Percentiles rank a stretch among this genome's conserved stretches.
Conservation (phyloP, 495 filamentous ascomycete species). For the Penicillium waksmanii region DNA sequence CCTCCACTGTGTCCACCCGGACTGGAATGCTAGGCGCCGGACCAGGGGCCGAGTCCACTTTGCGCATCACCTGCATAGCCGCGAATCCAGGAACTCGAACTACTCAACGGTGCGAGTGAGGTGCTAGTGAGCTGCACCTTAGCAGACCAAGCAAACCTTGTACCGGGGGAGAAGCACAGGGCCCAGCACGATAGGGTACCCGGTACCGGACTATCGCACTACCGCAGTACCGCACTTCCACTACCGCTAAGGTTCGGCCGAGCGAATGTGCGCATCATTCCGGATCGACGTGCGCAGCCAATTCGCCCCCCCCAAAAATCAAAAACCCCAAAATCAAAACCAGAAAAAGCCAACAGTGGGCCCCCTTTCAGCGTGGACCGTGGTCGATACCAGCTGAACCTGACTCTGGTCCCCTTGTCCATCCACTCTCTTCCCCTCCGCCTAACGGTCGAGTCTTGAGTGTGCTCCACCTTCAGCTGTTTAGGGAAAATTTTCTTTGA, state of each 20-base stretch:
- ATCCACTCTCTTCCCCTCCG: background rate
- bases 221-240: too few relatives aligned
- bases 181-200: too few relatives aligned
- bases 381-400: background rate
- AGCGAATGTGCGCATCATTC: conserved; percentile 7
- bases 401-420: background rate
- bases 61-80: conserved; percentile 46
- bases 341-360: background rate
- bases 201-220: too few relatives aligned
- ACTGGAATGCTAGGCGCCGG: conserved; percentile 42
- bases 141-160: too few relatives aligned
- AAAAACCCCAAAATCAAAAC: too few relatives aligned
- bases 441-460: conserved; percentile 17
- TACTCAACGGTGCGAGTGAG: too few relatives aligned
- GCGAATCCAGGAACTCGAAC: conserved; percentile 7
- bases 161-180: too few relatives aligned
- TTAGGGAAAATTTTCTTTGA: too few relatives aligned
- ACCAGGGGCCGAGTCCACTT: conserved; percentile 43
- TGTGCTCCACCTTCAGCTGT: too few relatives aligned
- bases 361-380: background rate
- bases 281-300: background rate
- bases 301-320: background rate
- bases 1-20: background rate
- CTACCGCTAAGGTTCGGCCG: background rate
- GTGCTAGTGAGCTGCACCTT: too few relatives aligned